Evolutionary conservation across 1,139 yeast species (phyloP).

Genomic region (Nakaseomyces nivariensis): DNA sequence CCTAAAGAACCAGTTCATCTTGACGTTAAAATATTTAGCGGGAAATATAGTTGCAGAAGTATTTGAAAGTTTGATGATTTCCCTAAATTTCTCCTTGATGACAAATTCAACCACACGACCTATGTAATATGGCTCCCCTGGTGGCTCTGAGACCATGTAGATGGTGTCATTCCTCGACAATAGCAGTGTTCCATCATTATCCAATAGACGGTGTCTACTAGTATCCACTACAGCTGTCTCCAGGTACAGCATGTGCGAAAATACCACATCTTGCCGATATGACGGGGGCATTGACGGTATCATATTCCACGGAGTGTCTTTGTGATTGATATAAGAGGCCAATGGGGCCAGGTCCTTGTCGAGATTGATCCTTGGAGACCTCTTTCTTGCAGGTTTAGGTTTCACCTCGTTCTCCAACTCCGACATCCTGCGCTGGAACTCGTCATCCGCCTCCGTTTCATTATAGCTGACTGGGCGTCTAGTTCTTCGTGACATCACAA

Average conservation of each 20-base stretch:
- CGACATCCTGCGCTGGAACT: neutral
- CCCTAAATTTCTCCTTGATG: constrained; percentile 18
- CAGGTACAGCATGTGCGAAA: constrained; percentile 32
- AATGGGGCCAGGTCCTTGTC: neutral
- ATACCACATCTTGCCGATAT: constrained; percentile 21
- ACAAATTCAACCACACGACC: constrained; percentile 78
- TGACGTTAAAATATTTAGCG: constrained; percentile 47
- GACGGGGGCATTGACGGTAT: constrained; percentile 26
- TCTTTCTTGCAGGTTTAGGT: neutral
- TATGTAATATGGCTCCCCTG: constrained; percentile 89
- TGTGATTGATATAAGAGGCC: constrained; percentile 15
- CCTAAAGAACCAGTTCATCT: constrained; percentile 86
- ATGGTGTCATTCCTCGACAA: constrained; percentile 48
- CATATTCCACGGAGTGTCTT: constrained; percentile 23
- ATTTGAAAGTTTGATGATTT: constrained; percentile 10
- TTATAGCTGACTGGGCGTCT: constrained; percentile 26
- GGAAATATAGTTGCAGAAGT: constrained; percentile 22
- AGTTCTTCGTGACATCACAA: constrained; percentile 9
- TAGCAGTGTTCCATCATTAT: constrained; percentile 27
- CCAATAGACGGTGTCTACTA: constrained; percentile 15
- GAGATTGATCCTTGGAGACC: neutral
- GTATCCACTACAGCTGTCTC: constrained; percentile 33
- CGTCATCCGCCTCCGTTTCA: constrained; percentile 28
- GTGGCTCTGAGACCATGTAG: constrained; percentile 85
- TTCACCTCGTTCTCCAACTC: neutral